Evolutionary conservation across 2,329 filamentous ascomycete species (phyloP), one percentile per base, ranked within the genome.

Genomic region (Lachnellula arida): DNA sequence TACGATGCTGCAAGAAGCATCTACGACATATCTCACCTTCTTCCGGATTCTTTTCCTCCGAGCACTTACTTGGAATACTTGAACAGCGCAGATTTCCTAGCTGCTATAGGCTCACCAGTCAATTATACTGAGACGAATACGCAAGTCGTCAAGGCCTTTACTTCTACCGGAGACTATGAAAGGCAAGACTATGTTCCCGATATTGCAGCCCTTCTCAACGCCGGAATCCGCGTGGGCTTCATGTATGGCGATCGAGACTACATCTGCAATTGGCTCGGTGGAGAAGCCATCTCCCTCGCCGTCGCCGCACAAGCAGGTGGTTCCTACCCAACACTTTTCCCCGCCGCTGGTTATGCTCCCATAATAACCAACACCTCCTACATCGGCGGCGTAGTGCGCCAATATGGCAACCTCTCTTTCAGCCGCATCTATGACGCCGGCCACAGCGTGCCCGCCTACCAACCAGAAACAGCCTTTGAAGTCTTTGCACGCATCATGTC

Each of bases 341-440:
- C 78, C 1, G 70, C 74, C 0, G 85, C 89, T 0, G 89, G 88
- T 0, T 94, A 94, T 68, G 81, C 83, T 0, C 82, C 86, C 14
- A 84, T 94, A 59, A 74, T 84, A 12, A 83, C 89, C 42, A 88
- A 90, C 67, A 78, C 77, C 25, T 77, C 79, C 6, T 87, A 87
- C 71, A 81, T 85, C 66, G 88, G 82, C 51, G 90, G 89, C 19
- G 81, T 82, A 54, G 88, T 90, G 0, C 81, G 89, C 4, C 88
- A 94, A 70, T 89, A 83, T 64, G 89, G 87, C 11, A 92, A 92
- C 63, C 78, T 88, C 53, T 84, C 80, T 15, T 88, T 88, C 68
- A 82, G 81, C 53, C 78, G 85, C 7, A 76, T 88, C 48, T 88
- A 85, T 68, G 81, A 87, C 64, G 78, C 84, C 15, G 85, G 86